phyloP scores from a whole-genome alignment of 768 basidiomycete genomes.

The Lactarius evosmus region DNA sequence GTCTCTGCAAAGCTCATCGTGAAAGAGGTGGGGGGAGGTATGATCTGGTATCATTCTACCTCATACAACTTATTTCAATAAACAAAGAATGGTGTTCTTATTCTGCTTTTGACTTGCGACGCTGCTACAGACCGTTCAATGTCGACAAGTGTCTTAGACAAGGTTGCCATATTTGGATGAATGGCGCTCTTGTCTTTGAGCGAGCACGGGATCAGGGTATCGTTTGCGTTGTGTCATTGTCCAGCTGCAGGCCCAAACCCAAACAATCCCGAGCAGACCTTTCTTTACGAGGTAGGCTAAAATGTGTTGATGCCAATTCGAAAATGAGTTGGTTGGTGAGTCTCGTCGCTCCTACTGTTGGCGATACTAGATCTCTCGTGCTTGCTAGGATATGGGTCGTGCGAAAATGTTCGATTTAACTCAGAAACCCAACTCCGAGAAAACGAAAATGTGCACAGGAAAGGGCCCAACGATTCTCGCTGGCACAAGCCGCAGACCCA shows the following conservation, averaged over 20 bases:
- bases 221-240: background rate
- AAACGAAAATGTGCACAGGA: too few relatives aligned
- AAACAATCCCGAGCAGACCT: background rate
- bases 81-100: background rate
- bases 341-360: background rate
- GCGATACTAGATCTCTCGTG: background rate
- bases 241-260: background rate
- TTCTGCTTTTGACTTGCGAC: conserved; percentile 9
- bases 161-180: conserved; percentile 18
- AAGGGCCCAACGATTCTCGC: too few relatives aligned
- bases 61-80: conserved; percentile 8
- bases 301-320: background rate
- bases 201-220: too few relatives aligned
- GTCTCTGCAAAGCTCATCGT: conserved; percentile 15
- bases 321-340: background rate
- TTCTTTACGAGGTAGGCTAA: background rate
- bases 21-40: background rate
- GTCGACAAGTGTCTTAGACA: background rate
- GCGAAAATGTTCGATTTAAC: background rate
- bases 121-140: background rate
- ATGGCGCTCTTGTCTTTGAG: conserved; percentile 19
- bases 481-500: too few relatives aligned
- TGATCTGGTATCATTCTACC: background rate
- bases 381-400: background rate
- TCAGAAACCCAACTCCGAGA: too few relatives aligned